phyloP scores from a whole-genome alignment of 108 stramenopile genomes.

The Nitzschia palea region DNA sequence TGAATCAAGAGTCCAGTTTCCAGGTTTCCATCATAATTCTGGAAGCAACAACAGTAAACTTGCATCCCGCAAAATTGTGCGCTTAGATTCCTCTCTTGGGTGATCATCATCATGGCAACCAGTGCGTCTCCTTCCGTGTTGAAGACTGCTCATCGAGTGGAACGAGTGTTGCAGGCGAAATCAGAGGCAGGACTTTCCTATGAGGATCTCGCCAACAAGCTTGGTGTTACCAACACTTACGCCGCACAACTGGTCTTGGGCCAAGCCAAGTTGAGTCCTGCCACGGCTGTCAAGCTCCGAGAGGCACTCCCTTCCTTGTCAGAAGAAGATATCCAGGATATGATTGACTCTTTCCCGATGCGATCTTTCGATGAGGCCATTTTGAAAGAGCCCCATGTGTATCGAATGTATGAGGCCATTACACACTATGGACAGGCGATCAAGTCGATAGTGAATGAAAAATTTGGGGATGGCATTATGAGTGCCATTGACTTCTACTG shows the following conservation, averaged over 20 bases:
- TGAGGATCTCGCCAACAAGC: conserved; percentile 52
- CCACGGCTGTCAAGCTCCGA: conserved; percentile 49
- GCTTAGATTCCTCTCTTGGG: too few species aligned
- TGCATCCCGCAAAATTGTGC: too few species aligned
- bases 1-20: too few species aligned
- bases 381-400: conserved; percentile 71
- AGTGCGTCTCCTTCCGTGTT: not conserved
- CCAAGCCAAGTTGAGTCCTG: conserved; percentile 60
- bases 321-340: conserved; percentile 48
- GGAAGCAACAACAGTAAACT: too few species aligned
- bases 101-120: too few species aligned
- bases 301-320: conserved; percentile 47
- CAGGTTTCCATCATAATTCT: too few species aligned
- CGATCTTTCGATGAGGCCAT: conserved; percentile 57
- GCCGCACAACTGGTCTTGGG: conserved; percentile 65
- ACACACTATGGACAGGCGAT: conserved; percentile 73
- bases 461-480: conserved; percentile 85
- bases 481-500: conserved; percentile 74
- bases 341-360: conserved; percentile 53
- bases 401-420: conserved; percentile 71
- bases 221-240: conserved; percentile 77
- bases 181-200: conserved; percentile 43
- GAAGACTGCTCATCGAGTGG: conserved; percentile 45
- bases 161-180: conserved; percentile 53
- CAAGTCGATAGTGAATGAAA: conserved; percentile 66